Base-by-base conservation (phyloP, 345 rosid genomes). In the Euphorbia pulcherrima region DNA sequence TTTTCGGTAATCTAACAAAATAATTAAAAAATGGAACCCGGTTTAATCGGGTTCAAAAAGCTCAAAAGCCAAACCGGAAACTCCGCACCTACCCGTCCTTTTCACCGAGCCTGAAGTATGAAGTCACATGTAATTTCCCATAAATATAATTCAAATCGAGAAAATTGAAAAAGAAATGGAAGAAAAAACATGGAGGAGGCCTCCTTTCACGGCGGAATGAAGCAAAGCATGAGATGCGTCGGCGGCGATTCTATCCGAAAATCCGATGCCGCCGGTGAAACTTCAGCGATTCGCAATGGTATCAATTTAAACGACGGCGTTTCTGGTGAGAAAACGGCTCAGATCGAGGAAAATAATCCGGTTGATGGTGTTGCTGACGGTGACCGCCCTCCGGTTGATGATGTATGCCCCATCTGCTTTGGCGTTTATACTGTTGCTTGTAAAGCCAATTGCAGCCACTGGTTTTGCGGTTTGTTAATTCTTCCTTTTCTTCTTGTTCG, bases 391-490 rank as follows among this genome's bases (percentile, higher is more conserved):
- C 95, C 96, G 0, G 80, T 73, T 5, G 98, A 90, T 52, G 98
- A 92, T 72, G 77, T 86, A 53, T 90, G 97, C 62, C 93, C 97
- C 20, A 88, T 92, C 74, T 92, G 92, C 73, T 90, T 88, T 68
- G 82, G 88, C 24, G 66, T 83, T 57, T 92, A 84, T 75, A 63
- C 79, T 55, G 71, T 92, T 72, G 87, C 97, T 27, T 90, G 97
- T 79, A 81, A 79, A 57, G 80, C 95, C 54, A 80, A 76, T 70
- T 92, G 98, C 74, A 88, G 95, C 53, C 98, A 92, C 80, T 92
- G 98, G 98, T 92, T 77, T 79, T 92, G 97, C 74, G 98, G 97
- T 92, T 71, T 76, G 81, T 82, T 74, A 57, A 61, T 12, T 33
- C 9, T 0, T 13, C 10, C 57, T 44, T 21, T 3, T 61, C 30